These are phyloP conservation scores for Botrytis squamosa DNA, from an alignment of 2,329 filamentous ascomycete species.

Conservation along the genomic window DNA sequence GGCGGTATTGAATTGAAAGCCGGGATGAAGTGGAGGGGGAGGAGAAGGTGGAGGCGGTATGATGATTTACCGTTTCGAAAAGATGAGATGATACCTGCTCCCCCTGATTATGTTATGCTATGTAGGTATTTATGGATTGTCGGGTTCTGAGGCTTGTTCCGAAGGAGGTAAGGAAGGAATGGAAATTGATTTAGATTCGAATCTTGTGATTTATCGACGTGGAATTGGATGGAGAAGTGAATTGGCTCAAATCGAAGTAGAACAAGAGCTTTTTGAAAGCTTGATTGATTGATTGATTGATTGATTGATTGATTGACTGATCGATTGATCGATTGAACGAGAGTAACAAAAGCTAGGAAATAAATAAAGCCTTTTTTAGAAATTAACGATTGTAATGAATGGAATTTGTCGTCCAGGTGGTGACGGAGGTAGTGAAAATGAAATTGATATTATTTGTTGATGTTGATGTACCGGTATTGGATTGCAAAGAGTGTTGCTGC, in stretches of 20 bases:
- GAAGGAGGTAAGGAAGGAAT: constrained; percentile 8
- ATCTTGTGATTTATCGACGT: background rate
- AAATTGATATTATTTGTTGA: background rate
- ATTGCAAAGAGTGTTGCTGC: background rate
- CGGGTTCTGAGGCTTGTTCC: background rate
- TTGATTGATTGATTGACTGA: background rate
- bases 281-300: constrained; percentile 4
- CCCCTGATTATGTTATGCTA: constrained; percentile 9
- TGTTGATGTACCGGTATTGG: background rate
- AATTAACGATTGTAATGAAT: background rate
- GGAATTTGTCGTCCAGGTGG: background rate
- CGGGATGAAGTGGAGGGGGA: background rate
- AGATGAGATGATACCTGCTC: constrained; percentile 16
- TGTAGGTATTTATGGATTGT: background rate
- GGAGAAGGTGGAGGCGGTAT: background rate
- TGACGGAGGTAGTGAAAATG: background rate
- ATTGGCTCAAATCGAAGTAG: background rate
- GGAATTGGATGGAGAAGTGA: background rate
- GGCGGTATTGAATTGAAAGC: constrained; percentile 29
- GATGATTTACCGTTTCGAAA: constrained; percentile 12
- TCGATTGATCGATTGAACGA: background rate
- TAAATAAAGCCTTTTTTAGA: background rate
- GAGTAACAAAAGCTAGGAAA: background rate
- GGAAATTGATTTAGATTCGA: background rate
- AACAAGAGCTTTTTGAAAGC: background rate